Conservation (phyloP, 306 rosid species). For the Mimosa pudica region DNA sequence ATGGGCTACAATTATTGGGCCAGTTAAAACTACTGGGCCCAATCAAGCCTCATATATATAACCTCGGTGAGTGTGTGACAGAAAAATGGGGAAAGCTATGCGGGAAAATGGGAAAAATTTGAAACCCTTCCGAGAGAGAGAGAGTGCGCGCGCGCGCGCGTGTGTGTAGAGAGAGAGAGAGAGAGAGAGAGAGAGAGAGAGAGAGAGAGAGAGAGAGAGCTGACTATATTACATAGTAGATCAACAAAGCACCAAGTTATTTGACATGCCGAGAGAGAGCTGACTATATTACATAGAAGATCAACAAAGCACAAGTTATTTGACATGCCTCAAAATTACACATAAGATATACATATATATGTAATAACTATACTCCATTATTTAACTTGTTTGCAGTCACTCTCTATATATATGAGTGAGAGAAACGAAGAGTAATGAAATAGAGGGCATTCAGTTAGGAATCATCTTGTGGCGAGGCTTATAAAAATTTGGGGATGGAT, state of each 20-base stretch:
- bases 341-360: neutral
- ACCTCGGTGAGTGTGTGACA: too few species aligned
- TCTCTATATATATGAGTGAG: neutral
- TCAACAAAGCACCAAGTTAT: neutral
- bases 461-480: slow-evolving; percentile 82
- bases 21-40: neutral
- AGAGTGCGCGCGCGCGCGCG: too few species aligned
- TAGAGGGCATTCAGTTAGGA: slow-evolving; percentile 48
- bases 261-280: neutral
- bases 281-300: neutral
- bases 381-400: neutral
- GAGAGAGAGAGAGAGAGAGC: too few species aligned
- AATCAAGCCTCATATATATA: neutral
- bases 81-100: too few species aligned
- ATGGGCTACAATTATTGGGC: neutral
- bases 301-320: neutral
- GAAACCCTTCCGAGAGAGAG: too few species aligned
- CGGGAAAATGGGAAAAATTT: too few species aligned
- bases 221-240: neutral
- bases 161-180: too few species aligned
- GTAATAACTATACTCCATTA: neutral
- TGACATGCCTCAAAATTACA: neutral
- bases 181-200: too few species aligned
- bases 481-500: slow-evolving; percentile 69
- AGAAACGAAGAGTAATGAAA: too few species aligned